Base-by-base conservation (phyloP, 257 asterid species). In the Avicennia marina region DNA sequence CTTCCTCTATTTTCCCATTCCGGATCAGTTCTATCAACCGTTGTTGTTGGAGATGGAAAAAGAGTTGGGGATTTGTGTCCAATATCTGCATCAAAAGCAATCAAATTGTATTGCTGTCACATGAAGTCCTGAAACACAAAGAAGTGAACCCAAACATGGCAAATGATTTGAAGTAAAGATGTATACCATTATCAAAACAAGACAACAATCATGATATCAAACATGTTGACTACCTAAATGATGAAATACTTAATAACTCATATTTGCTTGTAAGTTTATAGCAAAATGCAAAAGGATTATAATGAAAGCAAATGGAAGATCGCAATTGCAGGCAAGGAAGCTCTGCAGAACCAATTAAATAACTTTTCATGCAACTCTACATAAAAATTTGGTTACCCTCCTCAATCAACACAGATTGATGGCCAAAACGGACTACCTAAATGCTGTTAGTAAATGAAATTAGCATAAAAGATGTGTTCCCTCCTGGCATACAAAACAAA, bases 11-110 rank as follows among this genome's bases (percentile, higher is more conserved):
- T 78, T 84, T 90, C 40, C 87, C 89, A 49, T 82, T 72, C 39
- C 98, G 74, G 54, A 87, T 82, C 74, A 90, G 68, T 62, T 90
- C 98, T 63, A 90, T 87, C 77, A 90, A 75, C 63, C 94, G 74
- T 71, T 87, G 98, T 62, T 90, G 96, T 61, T 87, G 95, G 60
- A 87, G 98, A 78, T 84, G 98, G 75, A 90, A 90, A 75, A 75
- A 74, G 41, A 90, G 87, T 70, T 77, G 94, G 61, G 94, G 91
- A 65, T 90, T 87, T 54, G 94, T 84, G 65, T 84, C 87, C 86
- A 90, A 58, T 81, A 90, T 80, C 98, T 90, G 85, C 90, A 82
- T 53, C 17, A 58, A 47, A 63, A 52, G 39, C 22, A 62, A 50
- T 60, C 26, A 53, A 56, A 54, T 4, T 59, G 34, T 34, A 53